A percentile compares a stretch with the other conserved stretches of the same genome.
phyloP scores from a whole-genome alignment of 2,329 filamentous ascomycete species.

The Fusarium sp. region DNA sequence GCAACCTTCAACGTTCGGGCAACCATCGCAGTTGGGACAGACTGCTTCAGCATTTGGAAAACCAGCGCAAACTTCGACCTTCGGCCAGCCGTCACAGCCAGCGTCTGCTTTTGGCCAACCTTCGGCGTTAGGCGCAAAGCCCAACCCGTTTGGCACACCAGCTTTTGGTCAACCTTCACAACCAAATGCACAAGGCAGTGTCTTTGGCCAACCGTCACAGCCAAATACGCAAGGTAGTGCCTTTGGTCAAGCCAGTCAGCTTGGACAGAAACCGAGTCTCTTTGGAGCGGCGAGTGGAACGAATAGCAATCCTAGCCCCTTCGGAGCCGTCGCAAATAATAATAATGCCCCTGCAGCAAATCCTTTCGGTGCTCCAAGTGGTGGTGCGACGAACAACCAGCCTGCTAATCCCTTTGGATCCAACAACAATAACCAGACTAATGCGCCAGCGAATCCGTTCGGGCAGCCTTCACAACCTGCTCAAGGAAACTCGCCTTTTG shows the following conservation, averaged over 20 bases:
- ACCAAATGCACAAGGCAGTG: slow-evolving; percentile 41
- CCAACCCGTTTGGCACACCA: slow-evolving; percentile 41
- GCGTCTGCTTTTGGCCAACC: slow-evolving; percentile 38
- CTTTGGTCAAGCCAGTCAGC: slow-evolving; percentile 53
- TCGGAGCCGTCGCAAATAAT: slow-evolving; percentile 41
- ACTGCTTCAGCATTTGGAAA: slow-evolving; percentile 50
- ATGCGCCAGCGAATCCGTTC: slow-evolving; percentile 44
- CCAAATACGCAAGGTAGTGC: slow-evolving; percentile 41
- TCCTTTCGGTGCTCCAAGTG: slow-evolving; percentile 47
- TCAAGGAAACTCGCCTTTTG: slow-evolving; percentile 41
- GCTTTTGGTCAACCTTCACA: slow-evolving; percentile 55
- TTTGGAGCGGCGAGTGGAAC: slow-evolving; percentile 48
- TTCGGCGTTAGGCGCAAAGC: slow-evolving; percentile 24
- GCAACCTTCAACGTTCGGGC: slow-evolving; percentile 58
- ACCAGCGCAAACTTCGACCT: slow-evolving; percentile 47
- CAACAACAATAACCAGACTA: slow-evolving; percentile 32
- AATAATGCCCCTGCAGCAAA: slow-evolving; percentile 43
- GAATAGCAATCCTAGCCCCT: slow-evolving; percentile 45
- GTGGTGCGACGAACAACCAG: slow-evolving; percentile 27
- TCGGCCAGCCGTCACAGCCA: slow-evolving; percentile 51
- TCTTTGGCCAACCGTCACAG: slow-evolving; percentile 54
- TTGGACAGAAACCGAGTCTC: slow-evolving; percentile 55
- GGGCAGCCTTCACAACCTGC: slow-evolving; percentile 39
- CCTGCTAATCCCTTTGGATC: slow-evolving; percentile 40
- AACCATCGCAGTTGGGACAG: slow-evolving; percentile 44